These are phyloP conservation scores for Epichloe elymi DNA, from an alignment of 2,329 filamentous ascomycete species.

Conservation along the genomic window DNA sequence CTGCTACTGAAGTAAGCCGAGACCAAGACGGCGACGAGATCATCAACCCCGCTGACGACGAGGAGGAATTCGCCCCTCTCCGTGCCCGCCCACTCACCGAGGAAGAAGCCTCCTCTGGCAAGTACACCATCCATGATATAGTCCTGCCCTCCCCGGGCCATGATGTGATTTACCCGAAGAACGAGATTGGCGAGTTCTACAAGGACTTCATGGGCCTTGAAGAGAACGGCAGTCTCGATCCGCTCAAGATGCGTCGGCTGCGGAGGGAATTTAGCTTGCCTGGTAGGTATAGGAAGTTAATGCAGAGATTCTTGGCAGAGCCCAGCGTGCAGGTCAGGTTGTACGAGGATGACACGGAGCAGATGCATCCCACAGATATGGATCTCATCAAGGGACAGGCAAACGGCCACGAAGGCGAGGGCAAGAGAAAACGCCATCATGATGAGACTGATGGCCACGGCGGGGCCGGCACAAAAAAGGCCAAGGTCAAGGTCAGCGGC, in stretches of 20 bases:
- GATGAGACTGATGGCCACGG: conserved; percentile 8
- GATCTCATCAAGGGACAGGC: conserved; percentile 43
- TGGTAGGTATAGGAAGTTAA: conserved; percentile 75
- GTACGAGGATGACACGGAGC: conserved; percentile 61
- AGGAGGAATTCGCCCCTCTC: conserved; percentile 27
- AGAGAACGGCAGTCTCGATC: conserved; percentile 66
- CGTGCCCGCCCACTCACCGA: conserved; percentile 60
- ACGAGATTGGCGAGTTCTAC: conserved; percentile 76
- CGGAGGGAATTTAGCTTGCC: conserved; percentile 82
- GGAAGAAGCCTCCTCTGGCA: conserved; percentile 64
- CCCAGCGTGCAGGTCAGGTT: conserved; percentile 55
- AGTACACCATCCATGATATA: conserved; percentile 72
- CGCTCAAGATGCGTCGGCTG: conserved; percentile 71
- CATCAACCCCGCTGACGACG: conserved; percentile 28
- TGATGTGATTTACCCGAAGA: conserved; percentile 75
- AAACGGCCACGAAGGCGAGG: conserved; percentile 2
- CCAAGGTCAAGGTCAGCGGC: conserved; percentile 4
- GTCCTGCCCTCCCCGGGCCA: conserved; percentile 89
- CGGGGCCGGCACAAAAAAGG: conserved; percentile 4
- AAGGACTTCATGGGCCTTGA: conserved; percentile 70
- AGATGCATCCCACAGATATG: conserved; percentile 80
- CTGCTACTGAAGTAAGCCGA: conserved; percentile 31
- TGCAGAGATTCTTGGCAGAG: conserved; percentile 54
- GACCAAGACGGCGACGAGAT: conserved; percentile 43
- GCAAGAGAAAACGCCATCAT: conserved; percentile 9